phyloP scores from a whole-genome alignment of 805 yeast species.

The Yarrowia sp. region DNA sequence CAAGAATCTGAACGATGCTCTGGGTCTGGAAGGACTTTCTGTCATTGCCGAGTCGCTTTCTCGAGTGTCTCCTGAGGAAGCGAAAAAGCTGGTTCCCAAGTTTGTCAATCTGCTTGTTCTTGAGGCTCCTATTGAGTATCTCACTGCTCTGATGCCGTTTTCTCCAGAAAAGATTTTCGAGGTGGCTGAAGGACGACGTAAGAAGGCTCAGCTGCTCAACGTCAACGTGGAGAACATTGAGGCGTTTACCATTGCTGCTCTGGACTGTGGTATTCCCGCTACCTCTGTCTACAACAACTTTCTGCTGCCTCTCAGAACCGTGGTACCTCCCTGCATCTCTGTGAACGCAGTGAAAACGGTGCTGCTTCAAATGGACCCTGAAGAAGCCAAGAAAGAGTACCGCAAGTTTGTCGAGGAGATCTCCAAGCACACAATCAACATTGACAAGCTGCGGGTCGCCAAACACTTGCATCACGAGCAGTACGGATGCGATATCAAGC shows the following conservation, averaged over 20 bases:
- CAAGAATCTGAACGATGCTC: neutral
- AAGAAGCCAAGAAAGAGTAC: constrained; percentile 1
- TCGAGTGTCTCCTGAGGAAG: neutral
- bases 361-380: neutral
- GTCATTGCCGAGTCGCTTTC: neutral
- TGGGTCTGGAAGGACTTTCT: neutral
- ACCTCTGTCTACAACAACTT: neutral
- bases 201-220: neutral
- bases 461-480: neutral
- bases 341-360: constrained; percentile 1
- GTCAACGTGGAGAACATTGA: neutral
- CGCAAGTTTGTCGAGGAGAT: neutral
- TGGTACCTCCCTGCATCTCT: neutral
- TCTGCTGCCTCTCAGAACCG: neutral
- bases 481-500: constrained; percentile 2
- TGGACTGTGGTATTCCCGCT: neutral
- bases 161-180: neutral
- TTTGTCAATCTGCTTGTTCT: neutral
- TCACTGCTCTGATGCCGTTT: neutral
- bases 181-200: neutral
- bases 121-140: constrained; percentile 9
- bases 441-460: constrained; percentile 16
- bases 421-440: neutral
- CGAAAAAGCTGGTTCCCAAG: neutral
- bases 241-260: neutral